phyloP scores from a whole-genome alignment of 768 basidiomycete species.

The Paxillus involutus region DNA sequence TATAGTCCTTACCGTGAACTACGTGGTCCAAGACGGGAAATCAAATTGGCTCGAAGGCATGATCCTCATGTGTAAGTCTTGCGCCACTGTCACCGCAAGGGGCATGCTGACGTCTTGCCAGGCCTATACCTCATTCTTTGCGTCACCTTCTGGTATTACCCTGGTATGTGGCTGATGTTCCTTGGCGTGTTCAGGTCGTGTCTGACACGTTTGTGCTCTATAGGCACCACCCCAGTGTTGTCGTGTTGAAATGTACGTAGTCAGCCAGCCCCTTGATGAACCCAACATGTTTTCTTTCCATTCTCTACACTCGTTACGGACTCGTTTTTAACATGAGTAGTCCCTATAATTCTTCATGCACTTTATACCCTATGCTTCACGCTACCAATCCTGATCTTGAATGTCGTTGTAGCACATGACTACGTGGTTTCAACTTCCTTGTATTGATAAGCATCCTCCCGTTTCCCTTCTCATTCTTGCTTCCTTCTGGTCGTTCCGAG shows the following conservation, averaged over 20 bases:
- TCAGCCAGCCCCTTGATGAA: too few species aligned
- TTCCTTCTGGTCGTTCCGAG: background rate
- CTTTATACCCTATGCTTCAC: too few species aligned
- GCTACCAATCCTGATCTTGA: too few species aligned
- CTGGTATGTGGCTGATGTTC: slow-evolving; percentile 31
- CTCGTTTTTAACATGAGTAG: too few species aligned
- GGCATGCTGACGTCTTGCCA: slow-evolving; percentile 13
- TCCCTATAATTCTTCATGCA: too few species aligned
- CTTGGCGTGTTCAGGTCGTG: background rate
- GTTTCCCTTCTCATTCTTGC: background rate
- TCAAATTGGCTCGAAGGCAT: slow-evolving; percentile 93
- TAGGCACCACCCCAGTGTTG: slow-evolving; percentile 1
- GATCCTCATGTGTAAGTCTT: slow-evolving; percentile 62
- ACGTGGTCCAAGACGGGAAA: slow-evolving; percentile 81
- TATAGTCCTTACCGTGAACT: slow-evolving; percentile 79
- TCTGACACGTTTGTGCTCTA: background rate
- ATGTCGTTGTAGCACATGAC: too few species aligned
- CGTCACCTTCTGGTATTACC: slow-evolving; percentile 55
- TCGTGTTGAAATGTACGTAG: too few species aligned
- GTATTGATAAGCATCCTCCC: background rate
- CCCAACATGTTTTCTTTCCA: too few species aligned
- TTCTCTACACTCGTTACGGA: too few species aligned
- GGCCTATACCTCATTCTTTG: slow-evolving; percentile 58
- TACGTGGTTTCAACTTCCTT: too few species aligned
- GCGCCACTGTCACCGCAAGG: background rate